Percentiles rank a stretch among this genome's conserved stretches.
phyloP scores from a whole-genome alignment of 208 protist genomes.

The Wallacemonas rigidus region DNA sequence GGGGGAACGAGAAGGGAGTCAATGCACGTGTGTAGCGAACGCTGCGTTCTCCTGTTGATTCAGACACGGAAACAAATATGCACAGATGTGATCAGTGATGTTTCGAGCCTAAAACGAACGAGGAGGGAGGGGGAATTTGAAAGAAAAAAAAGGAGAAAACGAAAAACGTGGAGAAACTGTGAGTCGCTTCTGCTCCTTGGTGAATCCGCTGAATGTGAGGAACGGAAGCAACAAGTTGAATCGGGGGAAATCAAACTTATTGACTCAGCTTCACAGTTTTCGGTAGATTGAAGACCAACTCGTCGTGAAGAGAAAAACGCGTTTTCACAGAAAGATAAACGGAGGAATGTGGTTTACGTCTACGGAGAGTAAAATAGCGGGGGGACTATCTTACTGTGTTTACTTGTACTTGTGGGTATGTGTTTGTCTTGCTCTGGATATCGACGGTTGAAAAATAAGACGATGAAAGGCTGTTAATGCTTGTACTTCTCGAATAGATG shows the following conservation, averaged over 20 bases:
- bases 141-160: background rate
- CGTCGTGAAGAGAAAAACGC: background rate
- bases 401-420: background rate
- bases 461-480: conserved; percentile 13
- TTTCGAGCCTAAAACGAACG: too few species aligned
- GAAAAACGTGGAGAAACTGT: background rate
- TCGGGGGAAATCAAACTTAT: too few species aligned
- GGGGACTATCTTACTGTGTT: conserved; percentile 10
- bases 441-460: conserved; percentile 3
- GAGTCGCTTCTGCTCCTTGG: background rate
- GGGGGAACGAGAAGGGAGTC: conserved; percentile 2
- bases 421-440: background rate
- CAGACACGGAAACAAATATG: conserved; percentile 8
- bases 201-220: background rate
- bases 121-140: background rate
- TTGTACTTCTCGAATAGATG: conserved; percentile 20
- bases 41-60: background rate
- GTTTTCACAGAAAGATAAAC: conserved; percentile 1
- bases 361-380: conserved; percentile 18
- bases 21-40: background rate
- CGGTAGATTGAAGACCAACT: background rate
- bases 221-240: background rate
- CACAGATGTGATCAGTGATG: conserved; percentile 5
- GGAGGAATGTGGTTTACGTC: conserved; percentile 2
- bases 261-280: background rate